These are phyloP conservation scores for Pseudohyphozyma bogoriensis DNA, from an alignment of 768 basidiomycete genomes.

Conservation along the genomic window DNA sequence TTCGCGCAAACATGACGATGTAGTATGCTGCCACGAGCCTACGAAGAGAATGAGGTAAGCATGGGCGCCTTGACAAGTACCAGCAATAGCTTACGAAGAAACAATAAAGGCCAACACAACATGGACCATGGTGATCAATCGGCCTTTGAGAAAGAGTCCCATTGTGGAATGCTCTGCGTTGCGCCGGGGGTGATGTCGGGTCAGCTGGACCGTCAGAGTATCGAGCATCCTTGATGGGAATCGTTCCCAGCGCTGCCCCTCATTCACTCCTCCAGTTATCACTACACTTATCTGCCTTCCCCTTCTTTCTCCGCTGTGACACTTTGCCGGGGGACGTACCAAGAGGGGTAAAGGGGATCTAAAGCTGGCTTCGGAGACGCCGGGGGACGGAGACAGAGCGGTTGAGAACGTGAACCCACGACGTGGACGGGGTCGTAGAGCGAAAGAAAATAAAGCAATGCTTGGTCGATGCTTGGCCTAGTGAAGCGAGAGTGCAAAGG, in stretches of 20 bases:
- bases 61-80: not conserved
- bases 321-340: too few relatives aligned
- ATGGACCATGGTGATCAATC: not conserved
- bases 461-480: too few relatives aligned
- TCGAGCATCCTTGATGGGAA: not conserved
- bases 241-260: not conserved
- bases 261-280: not conserved
- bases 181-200: not conserved
- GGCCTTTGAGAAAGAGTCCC: not conserved
- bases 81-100: not conserved
- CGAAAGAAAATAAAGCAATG: too few relatives aligned
- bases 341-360: too few relatives aligned
- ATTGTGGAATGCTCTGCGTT: not conserved
- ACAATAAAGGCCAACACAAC: not conserved
- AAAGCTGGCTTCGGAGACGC: too few relatives aligned
- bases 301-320: too few relatives aligned
- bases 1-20: too few relatives aligned
- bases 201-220: not conserved
- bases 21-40: not conserved
- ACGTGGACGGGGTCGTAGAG: too few relatives aligned
- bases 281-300: not conserved
- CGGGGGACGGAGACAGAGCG: too few relatives aligned
- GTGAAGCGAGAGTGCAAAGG: too few relatives aligned
- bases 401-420: too few relatives aligned
- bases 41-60: not conserved